A percentile compares a stretch with the other conserved stretches of the same genome.
Evolutionary conservation across 78 protist species (phyloP).

Genomic region (Dictyostelium brefeldianum): DNA sequence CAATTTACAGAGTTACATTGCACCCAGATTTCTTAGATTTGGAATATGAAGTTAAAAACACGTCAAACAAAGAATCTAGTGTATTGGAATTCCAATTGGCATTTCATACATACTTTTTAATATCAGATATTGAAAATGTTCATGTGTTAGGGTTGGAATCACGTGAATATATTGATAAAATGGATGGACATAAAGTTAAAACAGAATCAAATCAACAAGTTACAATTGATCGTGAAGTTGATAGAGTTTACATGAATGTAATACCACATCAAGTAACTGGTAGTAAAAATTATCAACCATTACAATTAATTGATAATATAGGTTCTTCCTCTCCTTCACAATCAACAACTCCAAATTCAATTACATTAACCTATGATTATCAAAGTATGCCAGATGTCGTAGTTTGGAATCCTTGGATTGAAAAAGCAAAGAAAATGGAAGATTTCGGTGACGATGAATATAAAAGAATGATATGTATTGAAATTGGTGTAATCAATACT

Average conservation of each 20-base stretch:
- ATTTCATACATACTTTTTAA: slow-evolving; percentile 48
- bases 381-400: slow-evolving; percentile 46
- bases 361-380: slow-evolving; percentile 2
- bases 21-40: slow-evolving; percentile 34
- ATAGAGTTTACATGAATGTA: slow-evolving; percentile 41
- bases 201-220: background rate
- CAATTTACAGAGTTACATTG: slow-evolving; percentile 18
- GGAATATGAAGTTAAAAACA: slow-evolving; percentile 8
- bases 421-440: slow-evolving; percentile 58
- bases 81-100: slow-evolving; percentile 59
- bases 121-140: slow-evolving; percentile 19
- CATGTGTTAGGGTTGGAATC: slow-evolving; percentile 34
- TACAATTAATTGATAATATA: slow-evolving; percentile 16
- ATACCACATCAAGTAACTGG: slow-evolving; percentile 7
- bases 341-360: background rate
- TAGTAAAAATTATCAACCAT: background rate
- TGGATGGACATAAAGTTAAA: background rate
- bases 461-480: slow-evolving; percentile 60
- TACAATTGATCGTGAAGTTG: slow-evolving; percentile 1
- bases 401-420: slow-evolving; percentile 80
- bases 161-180: slow-evolving; percentile 40
- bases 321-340: background rate
- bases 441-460: slow-evolving; percentile 66
- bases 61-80: background rate
- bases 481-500: slow-evolving; percentile 25